Evolutionary conservation across 257 asterid genomes (phyloP).

Genomic region (Thymus quinquecostatus): DNA sequence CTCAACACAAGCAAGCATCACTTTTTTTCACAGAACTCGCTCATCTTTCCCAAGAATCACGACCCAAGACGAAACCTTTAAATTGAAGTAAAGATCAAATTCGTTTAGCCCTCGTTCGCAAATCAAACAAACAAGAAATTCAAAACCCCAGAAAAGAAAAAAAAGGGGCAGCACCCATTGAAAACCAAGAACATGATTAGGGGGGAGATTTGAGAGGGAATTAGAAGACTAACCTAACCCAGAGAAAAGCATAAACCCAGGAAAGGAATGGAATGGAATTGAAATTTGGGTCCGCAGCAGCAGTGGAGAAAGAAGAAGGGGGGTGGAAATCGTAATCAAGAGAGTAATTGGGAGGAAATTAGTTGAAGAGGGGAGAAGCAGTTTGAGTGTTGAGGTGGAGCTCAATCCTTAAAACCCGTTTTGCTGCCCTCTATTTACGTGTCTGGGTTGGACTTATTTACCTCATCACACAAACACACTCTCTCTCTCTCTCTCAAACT

Average conservation of each 20-base stretch:
- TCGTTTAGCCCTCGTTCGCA: background rate
- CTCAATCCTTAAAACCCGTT: slow-evolving; percentile 55
- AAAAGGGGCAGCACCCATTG: background rate
- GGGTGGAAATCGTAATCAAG: slow-evolving; percentile 31
- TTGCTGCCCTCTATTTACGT: slow-evolving; percentile 40
- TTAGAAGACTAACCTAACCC: slow-evolving; percentile 39
- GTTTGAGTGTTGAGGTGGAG: slow-evolving; percentile 46
- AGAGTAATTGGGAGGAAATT: slow-evolving; percentile 35
- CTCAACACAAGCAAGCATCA: slow-evolving; percentile 24
- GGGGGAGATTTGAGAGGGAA: slow-evolving; percentile 2
- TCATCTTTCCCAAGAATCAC: slow-evolving; percentile 1
- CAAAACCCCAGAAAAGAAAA: background rate
- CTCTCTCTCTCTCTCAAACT: background rate
- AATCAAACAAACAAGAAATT: background rate
- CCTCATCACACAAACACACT: background rate
- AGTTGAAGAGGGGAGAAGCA: slow-evolving; percentile 25
- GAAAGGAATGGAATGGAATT: slow-evolving; percentile 8
- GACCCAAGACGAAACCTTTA: background rate
- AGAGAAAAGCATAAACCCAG: slow-evolving; percentile 42
- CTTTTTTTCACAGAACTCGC: slow-evolving; percentile 9
- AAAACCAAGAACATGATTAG: background rate
- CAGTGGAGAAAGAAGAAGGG: background rate
- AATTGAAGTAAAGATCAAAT: slow-evolving; percentile 25
- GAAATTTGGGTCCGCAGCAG: slow-evolving; percentile 3
- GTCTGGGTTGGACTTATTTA: slow-evolving; percentile 39